Percentiles rank a stretch among this genome's conserved stretches.
Conservation (phyloP, 805 yeast genomes). For the Yamadazyma nakazawae region DNA sequence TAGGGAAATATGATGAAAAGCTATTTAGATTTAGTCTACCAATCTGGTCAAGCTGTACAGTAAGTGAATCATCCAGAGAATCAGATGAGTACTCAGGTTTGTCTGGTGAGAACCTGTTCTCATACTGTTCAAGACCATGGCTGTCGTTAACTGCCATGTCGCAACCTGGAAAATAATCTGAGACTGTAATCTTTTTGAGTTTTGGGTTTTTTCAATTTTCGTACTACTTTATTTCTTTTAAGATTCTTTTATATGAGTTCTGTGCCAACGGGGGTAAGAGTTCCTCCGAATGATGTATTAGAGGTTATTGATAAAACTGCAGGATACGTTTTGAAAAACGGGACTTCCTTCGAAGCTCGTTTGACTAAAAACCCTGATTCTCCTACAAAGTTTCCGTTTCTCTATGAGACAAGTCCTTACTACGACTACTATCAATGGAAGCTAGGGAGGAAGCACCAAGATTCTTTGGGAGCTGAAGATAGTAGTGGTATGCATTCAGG, state of each 20-base stretch:
- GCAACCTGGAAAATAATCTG: neutral
- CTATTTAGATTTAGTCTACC: conserved; percentile 38
- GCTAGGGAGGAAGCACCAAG: conserved; percentile 19
- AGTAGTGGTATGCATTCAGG: neutral
- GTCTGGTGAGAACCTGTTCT: neutral
- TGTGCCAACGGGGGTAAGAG: conserved; percentile 12
- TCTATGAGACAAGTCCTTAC: conserved; percentile 52
- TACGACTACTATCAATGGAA: conserved; percentile 55
- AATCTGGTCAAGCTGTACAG: conserved; percentile 49
- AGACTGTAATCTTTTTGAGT: too few species aligned
- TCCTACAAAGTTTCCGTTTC: conserved; percentile 60
- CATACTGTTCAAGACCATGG: neutral
- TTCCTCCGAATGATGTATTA: conserved; percentile 51
- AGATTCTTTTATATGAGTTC: neutral
- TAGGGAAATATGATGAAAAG: conserved; percentile 10
- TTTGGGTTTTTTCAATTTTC: too few species aligned
- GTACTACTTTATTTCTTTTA: neutral
- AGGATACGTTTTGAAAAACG: conserved; percentile 65
- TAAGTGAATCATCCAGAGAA: conserved; percentile 33
- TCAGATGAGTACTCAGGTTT: neutral
- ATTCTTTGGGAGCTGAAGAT: conserved; percentile 1
- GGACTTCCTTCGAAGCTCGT: conserved; percentile 59
- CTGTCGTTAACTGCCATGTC: neutral
- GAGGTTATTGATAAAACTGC: conserved; percentile 69
- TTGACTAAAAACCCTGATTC: conserved; percentile 43